Conservation (phyloP, 768 basidiomycete species). For the Xerocomellus amylosporus region DNA sequence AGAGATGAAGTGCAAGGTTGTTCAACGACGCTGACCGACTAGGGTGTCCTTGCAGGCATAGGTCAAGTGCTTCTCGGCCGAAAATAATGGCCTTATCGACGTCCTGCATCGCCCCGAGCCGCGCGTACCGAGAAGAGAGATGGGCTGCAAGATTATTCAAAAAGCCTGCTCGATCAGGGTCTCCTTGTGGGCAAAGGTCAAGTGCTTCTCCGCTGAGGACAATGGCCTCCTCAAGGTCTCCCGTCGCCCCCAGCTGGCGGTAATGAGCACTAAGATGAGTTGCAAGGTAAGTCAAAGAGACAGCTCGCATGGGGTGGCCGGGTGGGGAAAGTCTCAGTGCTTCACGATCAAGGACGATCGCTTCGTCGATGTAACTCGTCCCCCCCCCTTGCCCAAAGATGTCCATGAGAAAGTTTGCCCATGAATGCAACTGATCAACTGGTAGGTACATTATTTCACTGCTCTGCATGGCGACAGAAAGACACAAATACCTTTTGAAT, state of each 20-base stretch:
- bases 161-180: background rate
- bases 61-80: background rate
- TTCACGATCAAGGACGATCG: background rate
- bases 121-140: no score
- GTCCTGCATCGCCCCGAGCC: background rate
- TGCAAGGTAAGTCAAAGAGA: background rate
- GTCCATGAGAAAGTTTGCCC: no score
- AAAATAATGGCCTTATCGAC: background rate
- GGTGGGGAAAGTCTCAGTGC: background rate
- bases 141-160: background rate
- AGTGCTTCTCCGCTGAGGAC: background rate
- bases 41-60: background rate
- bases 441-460: no score
- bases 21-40: background rate
- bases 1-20: background rate
- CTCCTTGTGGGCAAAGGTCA: background rate
- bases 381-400: no score
- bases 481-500: no score
- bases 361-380: background rate
- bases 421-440: no score
- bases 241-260: background rate
- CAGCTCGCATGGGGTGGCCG: background rate
- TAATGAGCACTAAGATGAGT: background rate
- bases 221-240: background rate
- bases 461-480: no score